These are phyloP conservation scores for Wallacemonas collosoma DNA, from an alignment of 208 protist genomes.

Conservation along the genomic window DNA sequence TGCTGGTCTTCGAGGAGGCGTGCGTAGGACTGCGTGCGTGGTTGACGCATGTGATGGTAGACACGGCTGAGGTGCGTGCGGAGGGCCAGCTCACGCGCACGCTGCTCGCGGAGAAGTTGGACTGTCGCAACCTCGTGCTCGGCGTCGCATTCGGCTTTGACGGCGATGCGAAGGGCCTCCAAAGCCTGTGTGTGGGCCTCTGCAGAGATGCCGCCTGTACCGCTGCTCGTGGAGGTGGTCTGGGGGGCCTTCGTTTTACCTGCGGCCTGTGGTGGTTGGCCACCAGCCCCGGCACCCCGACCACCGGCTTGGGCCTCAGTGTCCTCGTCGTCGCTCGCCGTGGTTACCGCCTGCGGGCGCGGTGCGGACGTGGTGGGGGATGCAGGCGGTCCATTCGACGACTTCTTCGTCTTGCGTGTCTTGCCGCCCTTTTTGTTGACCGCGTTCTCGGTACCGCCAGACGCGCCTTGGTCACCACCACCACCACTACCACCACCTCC, in stretches of 20 bases:
- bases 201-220: background rate
- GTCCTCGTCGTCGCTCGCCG: background rate
- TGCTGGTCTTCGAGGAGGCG: slow-evolving; percentile 41
- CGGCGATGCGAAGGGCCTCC: background rate
- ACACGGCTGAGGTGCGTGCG: slow-evolving; percentile 26
- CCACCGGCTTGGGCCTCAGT: background rate
- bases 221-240: background rate
- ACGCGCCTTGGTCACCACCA: too few species aligned
- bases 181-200: background rate
- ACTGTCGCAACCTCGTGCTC: slow-evolving; percentile 12
- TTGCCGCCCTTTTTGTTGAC: slow-evolving; percentile 12
- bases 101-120: background rate
- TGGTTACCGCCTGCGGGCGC: background rate
- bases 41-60: slow-evolving; percentile 43
- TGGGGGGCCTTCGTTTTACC: background rate
- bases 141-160: slow-evolving; percentile 13
- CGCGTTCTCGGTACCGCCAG: background rate
- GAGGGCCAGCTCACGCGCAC: slow-evolving; percentile 13
- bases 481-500: background rate
- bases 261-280: background rate
- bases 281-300: background rate
- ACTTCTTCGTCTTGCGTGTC: slow-evolving; percentile 1
- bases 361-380: background rate
- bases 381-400: background rate
- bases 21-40: slow-evolving; percentile 39